Evolutionary conservation across 1,284 basidiomycete genomes (phyloP), one percentile per base, ranked within the genome.

Genomic region (Malassezia caprae): DNA sequence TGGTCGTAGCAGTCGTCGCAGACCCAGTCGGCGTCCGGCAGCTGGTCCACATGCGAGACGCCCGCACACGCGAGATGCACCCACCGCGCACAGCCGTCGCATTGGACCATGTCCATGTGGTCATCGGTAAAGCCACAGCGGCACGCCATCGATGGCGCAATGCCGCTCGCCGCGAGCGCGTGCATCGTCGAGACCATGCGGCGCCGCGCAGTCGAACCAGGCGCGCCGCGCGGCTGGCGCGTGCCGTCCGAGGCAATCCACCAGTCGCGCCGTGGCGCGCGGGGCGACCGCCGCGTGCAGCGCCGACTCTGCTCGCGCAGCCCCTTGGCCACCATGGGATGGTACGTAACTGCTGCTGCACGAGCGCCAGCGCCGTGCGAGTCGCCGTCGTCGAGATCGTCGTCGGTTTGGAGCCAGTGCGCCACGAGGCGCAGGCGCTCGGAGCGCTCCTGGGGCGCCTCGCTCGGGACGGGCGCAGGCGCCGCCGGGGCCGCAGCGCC

Each of bases 1-100:
- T 26, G 28, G 12, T 57, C 48, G 49, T 52, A 57, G 50, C 55
- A 57, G 47, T 57, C 55, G 45, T 57, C 55, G 35, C 55, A 57
- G 30, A 52, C 17, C 49, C 55, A 57, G n/a, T 57, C 55, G 43
- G 40, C 26, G 0, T 21, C 26, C 17, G 43, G 30, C 26, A 57
- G 49, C 46, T 57, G 49, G n/a, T 57, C 41, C 23, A 52, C 55
- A 21, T 57, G 49, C 19, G 30, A 12, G 6, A 52, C 55, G 19
- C 55, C 55, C 19, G 51, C 49, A 28, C 55, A 57, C 6, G 55
- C 49, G 12, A 57, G 24, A 21, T 57, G 55, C 24, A 57, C 50
- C 55, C 55, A 57, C 17, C 49, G 49, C 26, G 35, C 21, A 34
- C 55, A 57, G 3, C 42, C 43, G n/a, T 57, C 55, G 46, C 55